Conservation (phyloP, 495 filamentous ascomycete species). For the Hyaloscypha bicolor region DNA sequence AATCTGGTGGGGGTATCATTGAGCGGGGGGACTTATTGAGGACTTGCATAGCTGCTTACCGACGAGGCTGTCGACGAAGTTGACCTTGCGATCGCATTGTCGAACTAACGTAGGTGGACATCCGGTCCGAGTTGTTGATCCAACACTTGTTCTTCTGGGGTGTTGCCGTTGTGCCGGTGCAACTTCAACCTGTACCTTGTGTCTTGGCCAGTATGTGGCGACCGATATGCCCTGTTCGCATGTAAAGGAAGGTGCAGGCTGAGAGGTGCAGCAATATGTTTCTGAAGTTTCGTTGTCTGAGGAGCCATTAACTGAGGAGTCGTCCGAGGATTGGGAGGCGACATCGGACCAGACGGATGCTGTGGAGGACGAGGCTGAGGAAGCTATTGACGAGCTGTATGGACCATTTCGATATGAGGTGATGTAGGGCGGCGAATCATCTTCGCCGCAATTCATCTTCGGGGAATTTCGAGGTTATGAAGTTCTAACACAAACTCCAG, state of each 20-base stretch:
- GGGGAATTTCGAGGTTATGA: conserved; percentile 26
- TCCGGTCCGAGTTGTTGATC: conserved; percentile 53
- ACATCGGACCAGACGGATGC: conserved; percentile 81
- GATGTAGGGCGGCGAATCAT: conserved; percentile 47
- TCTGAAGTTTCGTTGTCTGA: conserved; percentile 47
- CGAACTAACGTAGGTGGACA: conserved; percentile 82
- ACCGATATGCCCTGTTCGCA: conserved; percentile 34
- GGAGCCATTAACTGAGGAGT: conserved; percentile 51
- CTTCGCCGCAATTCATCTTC: conserved; percentile 56
- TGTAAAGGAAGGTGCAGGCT: conserved; percentile 38
- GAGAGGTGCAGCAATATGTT: conserved; percentile 36
- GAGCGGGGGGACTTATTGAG: conserved; percentile 34
- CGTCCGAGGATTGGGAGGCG: conserved; percentile 59
- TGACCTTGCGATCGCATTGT: conserved; percentile 90
- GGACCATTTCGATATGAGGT: conserved; percentile 50
- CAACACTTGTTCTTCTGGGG: conserved; percentile 70
- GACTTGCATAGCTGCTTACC: conserved; percentile 66
- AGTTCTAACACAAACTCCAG: conserved; percentile 46
- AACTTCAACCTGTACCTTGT: conserved; percentile 41
- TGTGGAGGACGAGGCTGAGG: conserved; percentile 72
- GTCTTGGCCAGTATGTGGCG: conserved; percentile 37
- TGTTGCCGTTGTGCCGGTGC: conserved; percentile 75
- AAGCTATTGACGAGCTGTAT: conserved; percentile 69
- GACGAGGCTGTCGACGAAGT: conserved; percentile 97
- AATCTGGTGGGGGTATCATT: conserved; percentile 74